Percentiles rank a stretch among this genome's conserved stretches.
phyloP scores from a whole-genome alignment of 306 rosid species.

The Hylodesmum podocarpum region DNA sequence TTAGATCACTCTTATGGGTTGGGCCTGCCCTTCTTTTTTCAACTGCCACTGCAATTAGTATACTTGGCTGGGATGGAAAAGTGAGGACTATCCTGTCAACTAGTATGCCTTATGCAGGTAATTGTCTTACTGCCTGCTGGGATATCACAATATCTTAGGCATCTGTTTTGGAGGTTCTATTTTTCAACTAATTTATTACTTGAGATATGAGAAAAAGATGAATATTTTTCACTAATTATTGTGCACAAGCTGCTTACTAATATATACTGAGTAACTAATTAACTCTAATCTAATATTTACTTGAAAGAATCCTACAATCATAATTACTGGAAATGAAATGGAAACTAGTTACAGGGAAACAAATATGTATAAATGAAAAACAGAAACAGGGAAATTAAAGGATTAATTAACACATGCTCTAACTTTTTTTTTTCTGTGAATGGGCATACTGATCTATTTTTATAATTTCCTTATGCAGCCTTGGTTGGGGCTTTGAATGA shows the following conservation, averaged over 20 bases:
- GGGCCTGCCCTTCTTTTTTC: slow-evolving; percentile 98
- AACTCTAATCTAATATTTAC: background rate
- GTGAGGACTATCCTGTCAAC: slow-evolving; percentile 86
- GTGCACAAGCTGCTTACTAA: background rate
- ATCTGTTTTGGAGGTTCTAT: slow-evolving; percentile 13
- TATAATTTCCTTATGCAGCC: slow-evolving; percentile 55
- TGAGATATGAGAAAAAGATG: background rate
- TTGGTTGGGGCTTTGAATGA: slow-evolving; percentile 91
- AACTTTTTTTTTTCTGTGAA: background rate
- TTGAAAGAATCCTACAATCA: background rate
- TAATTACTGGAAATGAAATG: background rate
- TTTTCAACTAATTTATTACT: background rate
- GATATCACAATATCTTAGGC: slow-evolving; percentile 20
- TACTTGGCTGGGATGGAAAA: slow-evolving; percentile 99
- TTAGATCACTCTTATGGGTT: slow-evolving; percentile 93
- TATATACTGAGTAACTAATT: background rate
- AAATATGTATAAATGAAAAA: background rate
- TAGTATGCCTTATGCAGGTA: slow-evolving; percentile 85
- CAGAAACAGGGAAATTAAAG: background rate
- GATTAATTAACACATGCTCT: background rate
- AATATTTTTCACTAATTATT: background rate
- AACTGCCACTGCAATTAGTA: slow-evolving; percentile 80
- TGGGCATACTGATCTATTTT: slow-evolving; percentile 34
- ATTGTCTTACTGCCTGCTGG: slow-evolving; percentile 29
- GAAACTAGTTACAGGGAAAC: background rate